Conservation (phyloP, 2,329 filamentous ascomycete species). For the Pseudocercospora cruenta region DNA sequence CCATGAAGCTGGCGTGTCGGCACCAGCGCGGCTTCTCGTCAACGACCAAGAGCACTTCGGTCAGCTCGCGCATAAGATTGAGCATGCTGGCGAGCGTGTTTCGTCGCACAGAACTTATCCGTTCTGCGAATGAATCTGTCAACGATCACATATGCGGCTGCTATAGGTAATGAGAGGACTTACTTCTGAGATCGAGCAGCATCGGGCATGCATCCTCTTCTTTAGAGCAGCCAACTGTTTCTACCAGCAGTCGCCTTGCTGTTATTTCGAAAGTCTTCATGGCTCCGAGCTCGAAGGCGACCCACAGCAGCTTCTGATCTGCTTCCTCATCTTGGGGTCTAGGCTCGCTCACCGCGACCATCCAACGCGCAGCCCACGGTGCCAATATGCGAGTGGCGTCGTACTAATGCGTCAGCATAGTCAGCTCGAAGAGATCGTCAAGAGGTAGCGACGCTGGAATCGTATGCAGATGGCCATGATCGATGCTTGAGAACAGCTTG, state of each 20-base stretch:
- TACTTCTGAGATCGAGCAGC: background rate
- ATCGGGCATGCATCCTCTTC: background rate
- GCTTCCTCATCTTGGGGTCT: conserved; percentile 7
- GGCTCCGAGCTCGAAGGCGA: conserved; percentile 14
- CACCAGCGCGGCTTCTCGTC: conserved; percentile 38
- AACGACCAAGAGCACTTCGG: conserved; percentile 12
- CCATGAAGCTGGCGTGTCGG: conserved; percentile 41
- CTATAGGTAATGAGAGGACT: background rate
- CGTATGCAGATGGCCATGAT: conserved; percentile 38
- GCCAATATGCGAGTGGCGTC: conserved; percentile 18
- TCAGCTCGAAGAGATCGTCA: conserved; percentile 46
- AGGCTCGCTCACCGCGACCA: conserved; percentile 1
- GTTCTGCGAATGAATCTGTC: background rate
- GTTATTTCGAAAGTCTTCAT: conserved; percentile 10
- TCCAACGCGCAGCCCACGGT: conserved; percentile 19
- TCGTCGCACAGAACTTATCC: background rate
- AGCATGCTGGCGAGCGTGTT: conserved; percentile 18
- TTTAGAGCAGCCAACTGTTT: background rate
- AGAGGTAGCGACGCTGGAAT: conserved; percentile 33
- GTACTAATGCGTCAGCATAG: conserved; percentile 25
- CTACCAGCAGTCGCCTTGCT: conserved; percentile 4
- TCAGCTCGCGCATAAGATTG: conserved; percentile 11
- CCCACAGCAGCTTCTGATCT: conserved; percentile 20
- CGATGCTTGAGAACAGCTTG: conserved; percentile 43
- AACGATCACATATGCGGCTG: no score